Conservation (phyloP, 1,284 basidiomycete species). For the Cutaneotrichosporon sp. region DNA sequence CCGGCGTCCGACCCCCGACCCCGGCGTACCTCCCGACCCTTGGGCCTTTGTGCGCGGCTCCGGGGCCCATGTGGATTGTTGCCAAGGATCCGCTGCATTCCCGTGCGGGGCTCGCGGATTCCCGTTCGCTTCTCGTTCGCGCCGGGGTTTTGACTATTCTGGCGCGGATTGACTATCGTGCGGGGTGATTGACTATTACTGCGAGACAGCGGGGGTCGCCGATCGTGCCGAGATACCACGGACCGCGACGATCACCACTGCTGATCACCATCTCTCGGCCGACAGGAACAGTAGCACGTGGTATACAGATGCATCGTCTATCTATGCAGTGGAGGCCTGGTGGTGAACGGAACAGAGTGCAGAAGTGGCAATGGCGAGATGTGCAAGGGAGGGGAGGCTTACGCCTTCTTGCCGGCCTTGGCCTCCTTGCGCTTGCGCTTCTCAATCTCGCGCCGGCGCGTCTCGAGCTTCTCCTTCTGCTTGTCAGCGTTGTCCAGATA, state of each 20-base stretch:
- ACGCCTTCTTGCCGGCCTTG: conserved; percentile 10
- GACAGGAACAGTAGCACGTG: not conserved
- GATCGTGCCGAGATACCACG: not conserved
- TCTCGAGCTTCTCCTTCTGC: conserved; percentile 64
- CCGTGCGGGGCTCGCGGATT: not conserved
- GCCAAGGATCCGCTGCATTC: not conserved
- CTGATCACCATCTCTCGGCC: too few relatives aligned
- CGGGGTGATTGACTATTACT: not conserved
- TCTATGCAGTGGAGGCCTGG: conserved; percentile 3
- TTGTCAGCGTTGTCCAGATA: conserved; percentile 8
- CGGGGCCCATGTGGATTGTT: not conserved
- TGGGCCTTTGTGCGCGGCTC: too few relatives aligned
- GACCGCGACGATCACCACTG: too few relatives aligned
- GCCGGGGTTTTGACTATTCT: too few relatives aligned
- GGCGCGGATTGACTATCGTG: too few relatives aligned
- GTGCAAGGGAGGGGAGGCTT: not conserved
- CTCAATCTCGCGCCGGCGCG: conserved; percentile 62
- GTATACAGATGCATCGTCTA: conserved; percentile 16
- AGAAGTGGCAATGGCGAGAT: not conserved
- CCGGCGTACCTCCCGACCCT: not conserved
- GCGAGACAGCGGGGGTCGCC: not conserved
- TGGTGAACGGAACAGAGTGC: not conserved
- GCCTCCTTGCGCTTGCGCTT: conserved; percentile 61
- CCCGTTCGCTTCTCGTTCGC: not conserved
- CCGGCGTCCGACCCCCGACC: not conserved